Evolutionary conservation across 805 yeast species (phyloP), one percentile per base, ranked within the genome.

Genomic region (Lipomyces yamadae): DNA sequence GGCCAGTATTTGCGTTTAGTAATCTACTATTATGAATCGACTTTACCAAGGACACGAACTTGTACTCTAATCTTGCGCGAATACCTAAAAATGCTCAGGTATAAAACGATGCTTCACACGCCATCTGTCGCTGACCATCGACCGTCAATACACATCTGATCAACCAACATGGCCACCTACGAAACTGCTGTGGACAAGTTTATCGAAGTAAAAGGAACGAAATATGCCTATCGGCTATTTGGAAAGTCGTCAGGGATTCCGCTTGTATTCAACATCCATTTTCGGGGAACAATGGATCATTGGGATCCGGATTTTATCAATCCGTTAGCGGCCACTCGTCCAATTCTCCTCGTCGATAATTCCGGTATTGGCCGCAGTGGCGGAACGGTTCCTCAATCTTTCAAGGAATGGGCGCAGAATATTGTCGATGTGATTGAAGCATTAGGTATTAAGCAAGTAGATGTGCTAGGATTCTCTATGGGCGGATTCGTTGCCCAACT

Each of bases 401-500:
- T 4, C 4, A 15, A 13, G 4, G 32, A 11, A 50, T 50, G 32
- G 32, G 55, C 55, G 0, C 15, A 50, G 32, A 30, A 50, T 15
- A 30, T 50, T 24, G 32, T 50, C 55, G 55, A 50, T 15, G 13
- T 50, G 3, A 24, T 50, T 15, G 55, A 24, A 4, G 32, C 33
- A 11, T 32, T 50, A 0, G 29, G 29, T 1, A 30, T 24, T 15
- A 50, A 50, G 13, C 2, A 24, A 50, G 33, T 50, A 24, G 55
- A 50, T 6, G 55, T 50, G 15, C 13, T 24, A 10, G 55, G 55
- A 7, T 50, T 50, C 55, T 24, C 32, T 8, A 50, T 50, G 30
- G 55, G 55, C 13, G 33, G 55, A 10, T 30, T 50, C 4, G 33
- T 50, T 24, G 55, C 55, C 6, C 55, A 50, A 13, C 55, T 50